These are phyloP conservation scores for Solanum stenotomum DNA, from an alignment of 257 asterid species.

Conservation along the genomic window DNA sequence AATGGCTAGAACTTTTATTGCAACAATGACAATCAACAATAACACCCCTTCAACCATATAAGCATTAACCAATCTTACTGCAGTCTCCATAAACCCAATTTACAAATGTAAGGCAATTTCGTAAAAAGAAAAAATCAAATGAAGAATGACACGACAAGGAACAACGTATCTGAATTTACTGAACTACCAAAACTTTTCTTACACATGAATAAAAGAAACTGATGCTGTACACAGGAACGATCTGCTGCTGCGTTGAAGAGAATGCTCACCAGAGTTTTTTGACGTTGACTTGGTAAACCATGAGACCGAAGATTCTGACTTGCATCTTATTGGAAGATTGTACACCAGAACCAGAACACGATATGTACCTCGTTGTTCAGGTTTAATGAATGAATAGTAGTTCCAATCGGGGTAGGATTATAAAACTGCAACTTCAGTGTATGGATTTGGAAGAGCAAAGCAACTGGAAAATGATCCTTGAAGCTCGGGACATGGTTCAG, in stretches of 20 bases:
- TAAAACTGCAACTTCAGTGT: constrained; percentile 27
- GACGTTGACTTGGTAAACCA: constrained; percentile 8
- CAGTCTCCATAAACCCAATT: constrained; percentile 4
- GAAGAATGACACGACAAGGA: constrained; percentile 21
- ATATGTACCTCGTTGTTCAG: constrained; percentile 16
- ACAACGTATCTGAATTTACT: constrained; percentile 30
- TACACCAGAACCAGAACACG: constrained; percentile 21
- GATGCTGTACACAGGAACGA: constrained; percentile 66
- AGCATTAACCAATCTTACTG: constrained; percentile 1
- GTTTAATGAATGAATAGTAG: constrained; percentile 34
- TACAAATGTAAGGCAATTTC: constrained; percentile 13
- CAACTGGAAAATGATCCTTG: constrained; percentile 22
- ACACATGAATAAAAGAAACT: constrained; percentile 58
- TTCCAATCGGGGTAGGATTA: constrained; percentile 17
- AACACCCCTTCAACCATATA: constrained; percentile 1
- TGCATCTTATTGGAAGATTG: constrained; percentile 25
- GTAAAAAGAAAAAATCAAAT: constrained; percentile 11
- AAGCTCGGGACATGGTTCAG: constrained; percentile 63
- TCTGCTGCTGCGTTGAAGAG: constrained; percentile 14
- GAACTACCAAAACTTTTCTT: constrained; percentile 96
- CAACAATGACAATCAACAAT: constrained; percentile 9
- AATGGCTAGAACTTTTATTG: constrained; percentile 7
- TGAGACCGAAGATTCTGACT: constrained; percentile 12
- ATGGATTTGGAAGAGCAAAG: constrained; percentile 17
- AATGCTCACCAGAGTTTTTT: constrained; percentile 15